These are phyloP conservation scores for Aureobasidium pullulans DNA, from an alignment of 2,329 filamentous ascomycete genomes.

Conservation along the genomic window DNA sequence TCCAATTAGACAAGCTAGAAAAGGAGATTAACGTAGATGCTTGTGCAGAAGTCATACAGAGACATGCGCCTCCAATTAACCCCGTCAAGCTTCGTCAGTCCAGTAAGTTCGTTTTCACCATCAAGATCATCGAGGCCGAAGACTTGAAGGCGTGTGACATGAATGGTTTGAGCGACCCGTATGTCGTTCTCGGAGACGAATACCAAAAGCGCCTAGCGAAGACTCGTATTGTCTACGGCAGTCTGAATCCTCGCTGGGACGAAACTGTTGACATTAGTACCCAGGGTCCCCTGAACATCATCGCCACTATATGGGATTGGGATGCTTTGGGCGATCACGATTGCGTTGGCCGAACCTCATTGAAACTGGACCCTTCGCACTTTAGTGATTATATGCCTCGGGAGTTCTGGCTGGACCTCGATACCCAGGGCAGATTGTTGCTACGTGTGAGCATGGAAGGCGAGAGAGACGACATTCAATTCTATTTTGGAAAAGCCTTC, in stretches of 20 bases:
- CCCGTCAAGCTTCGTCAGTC: slow-evolving; percentile 57
- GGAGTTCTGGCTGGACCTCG: slow-evolving; percentile 96
- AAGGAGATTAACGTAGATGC: slow-evolving; percentile 84
- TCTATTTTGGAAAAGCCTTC: slow-evolving; percentile 97
- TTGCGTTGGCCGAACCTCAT: slow-evolving; percentile 89
- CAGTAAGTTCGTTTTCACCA: slow-evolving; percentile 92
- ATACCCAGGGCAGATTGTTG: slow-evolving; percentile 84
- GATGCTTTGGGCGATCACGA: slow-evolving; percentile 96
- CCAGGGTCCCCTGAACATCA: slow-evolving; percentile 82
- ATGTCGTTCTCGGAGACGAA: slow-evolving; percentile 93
- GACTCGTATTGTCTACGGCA: slow-evolving; percentile 84
- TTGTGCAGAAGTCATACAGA: slow-evolving; percentile 74
- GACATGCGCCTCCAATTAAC: slow-evolving; percentile 58
- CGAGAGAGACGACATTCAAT: slow-evolving; percentile 95
- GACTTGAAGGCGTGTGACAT: slow-evolving; percentile 97
- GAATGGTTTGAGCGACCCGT: slow-evolving; percentile 88
- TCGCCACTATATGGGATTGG: slow-evolving; percentile 97
- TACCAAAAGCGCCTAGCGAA: slow-evolving; percentile 96
- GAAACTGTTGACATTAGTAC: slow-evolving; percentile 96
- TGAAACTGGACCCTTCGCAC: slow-evolving; percentile 96
- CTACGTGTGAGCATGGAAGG: slow-evolving; percentile 97
- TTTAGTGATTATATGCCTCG: slow-evolving; percentile 93
- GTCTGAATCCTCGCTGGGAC: slow-evolving; percentile 91
- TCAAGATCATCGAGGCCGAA: slow-evolving; percentile 97
- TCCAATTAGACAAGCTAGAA: slow-evolving; percentile 85